Percentiles rank a stretch among this genome's conserved stretches.
Conservation (phyloP, 139 green algal genomes). For the Marvania coccoides region DNA sequence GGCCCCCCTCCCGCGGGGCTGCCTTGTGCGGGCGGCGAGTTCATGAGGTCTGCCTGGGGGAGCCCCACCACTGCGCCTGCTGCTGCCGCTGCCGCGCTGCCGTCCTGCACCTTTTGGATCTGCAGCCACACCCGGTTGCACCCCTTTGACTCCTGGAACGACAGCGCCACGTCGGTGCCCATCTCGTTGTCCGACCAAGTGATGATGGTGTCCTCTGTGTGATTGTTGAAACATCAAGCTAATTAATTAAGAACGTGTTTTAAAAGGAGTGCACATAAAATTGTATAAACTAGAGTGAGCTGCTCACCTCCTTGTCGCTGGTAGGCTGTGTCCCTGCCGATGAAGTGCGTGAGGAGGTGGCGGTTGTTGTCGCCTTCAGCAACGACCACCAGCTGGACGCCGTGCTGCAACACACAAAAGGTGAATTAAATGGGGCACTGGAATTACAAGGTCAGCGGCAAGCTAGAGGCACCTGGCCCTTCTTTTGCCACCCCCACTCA, state of each 20-base stretch:
- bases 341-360: conserved; percentile 80
- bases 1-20: background rate
- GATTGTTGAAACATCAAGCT: too few relatives aligned
- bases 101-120: conserved; percentile 53
- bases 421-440: too few relatives aligned
- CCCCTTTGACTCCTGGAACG: conserved; percentile 83
- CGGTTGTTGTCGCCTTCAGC: conserved; percentile 62
- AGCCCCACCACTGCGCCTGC: background rate
- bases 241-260: too few relatives aligned
- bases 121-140: conserved; percentile 86
- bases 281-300: background rate
- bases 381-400: conserved; percentile 77
- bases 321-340: conserved; percentile 79
- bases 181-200: conserved; percentile 87
- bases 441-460: too few relatives aligned
- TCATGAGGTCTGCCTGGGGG: background rate
- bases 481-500: conserved; percentile 31
- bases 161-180: conserved; percentile 89
- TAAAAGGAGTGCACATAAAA: too few relatives aligned
- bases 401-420: too few relatives aligned
- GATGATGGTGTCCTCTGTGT: conserved; percentile 94
- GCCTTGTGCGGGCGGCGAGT: background rate
- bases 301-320: conserved; percentile 60
- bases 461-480: too few relatives aligned
- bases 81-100: background rate